Evolutionary conservation across 2,329 filamentous ascomycete species (phyloP).

Genomic region (Aspergillus transmontanensis): DNA sequence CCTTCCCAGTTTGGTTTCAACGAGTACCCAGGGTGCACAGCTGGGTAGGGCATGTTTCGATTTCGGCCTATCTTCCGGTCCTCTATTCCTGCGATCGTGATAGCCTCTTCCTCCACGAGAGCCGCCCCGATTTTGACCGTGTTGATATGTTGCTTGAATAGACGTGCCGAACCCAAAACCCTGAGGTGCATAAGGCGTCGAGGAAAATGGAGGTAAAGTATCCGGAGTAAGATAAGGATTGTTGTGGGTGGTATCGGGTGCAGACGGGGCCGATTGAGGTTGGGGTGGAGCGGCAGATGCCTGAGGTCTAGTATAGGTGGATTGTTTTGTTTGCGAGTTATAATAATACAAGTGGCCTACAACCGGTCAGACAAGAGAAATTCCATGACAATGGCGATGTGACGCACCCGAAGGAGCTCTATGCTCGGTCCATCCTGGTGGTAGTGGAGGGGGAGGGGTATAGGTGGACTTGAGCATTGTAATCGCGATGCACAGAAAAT

Average conservation of each 20-base stretch:
- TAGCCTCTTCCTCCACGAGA: constrained; percentile 56
- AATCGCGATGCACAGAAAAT: background rate
- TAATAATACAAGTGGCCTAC: constrained; percentile 85
- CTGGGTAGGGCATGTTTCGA: constrained; percentile 77
- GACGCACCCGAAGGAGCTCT: constrained; percentile 73
- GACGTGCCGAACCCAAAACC: constrained; percentile 19
- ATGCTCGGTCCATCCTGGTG: constrained; percentile 88
- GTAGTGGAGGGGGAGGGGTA: constrained; percentile 67
- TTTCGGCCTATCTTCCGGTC: constrained; percentile 78
- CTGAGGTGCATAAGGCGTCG: constrained; percentile 37
- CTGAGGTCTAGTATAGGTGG: constrained; percentile 80
- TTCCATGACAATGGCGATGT: constrained; percentile 8
- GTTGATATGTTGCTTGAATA: constrained; percentile 21
- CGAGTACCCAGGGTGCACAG: constrained; percentile 83
- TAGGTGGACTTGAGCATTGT: constrained; percentile 79
- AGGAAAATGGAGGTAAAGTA: constrained; percentile 39
- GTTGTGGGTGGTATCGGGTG: constrained; percentile 46
- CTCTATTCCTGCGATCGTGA: constrained; percentile 64
- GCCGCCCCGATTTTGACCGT: constrained; percentile 49
- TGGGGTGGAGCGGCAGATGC: constrained; percentile 29
- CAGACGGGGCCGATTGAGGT: constrained; percentile 33
- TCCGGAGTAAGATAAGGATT: constrained; percentile 34
- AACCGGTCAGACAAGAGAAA: constrained; percentile 22
- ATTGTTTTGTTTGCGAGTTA: constrained; percentile 77
- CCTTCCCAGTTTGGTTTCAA: constrained; percentile 87